phyloP scores from a whole-genome alignment of 2,329 filamentous ascomycete genomes.

The Tympanopsis confertula region DNA sequence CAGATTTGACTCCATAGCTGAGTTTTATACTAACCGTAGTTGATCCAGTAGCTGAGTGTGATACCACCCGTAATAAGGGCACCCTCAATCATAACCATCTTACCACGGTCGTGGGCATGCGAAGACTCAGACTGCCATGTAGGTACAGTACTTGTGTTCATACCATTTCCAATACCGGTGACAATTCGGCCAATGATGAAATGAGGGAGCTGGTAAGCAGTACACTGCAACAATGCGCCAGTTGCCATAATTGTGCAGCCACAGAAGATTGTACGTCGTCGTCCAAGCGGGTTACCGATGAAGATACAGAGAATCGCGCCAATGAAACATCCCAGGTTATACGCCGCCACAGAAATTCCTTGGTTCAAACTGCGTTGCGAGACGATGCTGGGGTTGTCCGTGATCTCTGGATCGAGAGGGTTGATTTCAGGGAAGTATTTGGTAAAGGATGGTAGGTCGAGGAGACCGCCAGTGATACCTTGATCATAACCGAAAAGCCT shows the following conservation, averaged over 20 bases:
- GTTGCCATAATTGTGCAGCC: conserved; percentile 8
- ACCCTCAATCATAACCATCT: background rate
- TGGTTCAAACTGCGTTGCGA: too few species aligned
- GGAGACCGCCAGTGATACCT: conserved; percentile 11
- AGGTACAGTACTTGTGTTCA: background rate
- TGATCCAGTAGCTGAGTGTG: background rate
- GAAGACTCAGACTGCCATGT: background rate
- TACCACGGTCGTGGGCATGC: background rate
- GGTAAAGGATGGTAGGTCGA: too few species aligned
- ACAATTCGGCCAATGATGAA: background rate
- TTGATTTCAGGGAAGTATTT: too few species aligned
- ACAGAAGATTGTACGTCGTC: conserved; percentile 6
- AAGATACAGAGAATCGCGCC: conserved; percentile 8
- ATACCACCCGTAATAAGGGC: background rate
- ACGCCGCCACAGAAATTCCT: conserved; percentile 10
- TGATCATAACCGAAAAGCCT: conserved; percentile 14
- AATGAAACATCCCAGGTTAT: conserved; percentile 10
- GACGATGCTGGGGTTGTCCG: too few species aligned
- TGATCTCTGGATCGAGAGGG: too few species aligned
- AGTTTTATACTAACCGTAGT: too few species aligned
- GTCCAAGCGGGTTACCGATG: conserved; percentile 7
- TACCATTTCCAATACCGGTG: background rate
- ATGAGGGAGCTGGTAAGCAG: conserved; percentile 6
- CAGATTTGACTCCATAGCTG: too few species aligned
- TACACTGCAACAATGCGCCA: conserved; percentile 8